Evolutionary conservation across 345 rosid genomes (phyloP), one percentile per base, ranked within the genome.

Genomic region (Clarkia xantiana): DNA sequence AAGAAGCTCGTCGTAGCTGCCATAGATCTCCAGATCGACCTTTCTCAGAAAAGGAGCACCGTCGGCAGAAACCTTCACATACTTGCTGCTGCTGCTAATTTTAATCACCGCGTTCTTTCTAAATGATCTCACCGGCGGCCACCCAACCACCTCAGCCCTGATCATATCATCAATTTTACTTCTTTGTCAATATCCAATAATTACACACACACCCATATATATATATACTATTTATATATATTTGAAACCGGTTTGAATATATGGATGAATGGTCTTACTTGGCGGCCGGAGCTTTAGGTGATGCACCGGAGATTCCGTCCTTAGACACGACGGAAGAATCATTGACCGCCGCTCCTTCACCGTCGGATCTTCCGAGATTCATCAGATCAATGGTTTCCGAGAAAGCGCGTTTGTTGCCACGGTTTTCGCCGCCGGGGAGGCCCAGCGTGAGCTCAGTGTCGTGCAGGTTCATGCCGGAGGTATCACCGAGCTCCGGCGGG

Each of bases 31-130:
- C 14, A 82, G 70, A 68, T 82, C 84, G 14, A 73, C 78, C 47
- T 82, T 82, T 36, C 93, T 66, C 44, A 82, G 59, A 59, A 71
- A 79, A 0, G 80, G 84, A 49, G 82, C 84, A 52, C 93, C 87
- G n/a, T 82, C 87, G 40, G 75, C 76, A 1, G 78, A 78, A 62
- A 82, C 84, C 68, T 82, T 82, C 44, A 82, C 87, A 48, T 62
- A 77, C 14, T 76, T 79, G 40, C 72, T 47, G 57, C 56, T 71
- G 63, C n/a, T n/a, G n/a, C n/a, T n/a, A n/a, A n/a, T n/a, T n/a
- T 43, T 60, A 23, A 23, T 13, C 48, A 54, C 55, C 9, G 46
- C 63, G 34, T 53, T 67, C 48, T 57, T 73, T 55, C 74, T 16
- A 11, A 15, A 59, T 0, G 51, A 58, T 53, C 63, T 61, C 67